Percentiles rank a stretch among this genome's conserved stretches.
Conservation (phyloP, 2,329 filamentous ascomycete species). For the Diaporthe vexans region DNA sequence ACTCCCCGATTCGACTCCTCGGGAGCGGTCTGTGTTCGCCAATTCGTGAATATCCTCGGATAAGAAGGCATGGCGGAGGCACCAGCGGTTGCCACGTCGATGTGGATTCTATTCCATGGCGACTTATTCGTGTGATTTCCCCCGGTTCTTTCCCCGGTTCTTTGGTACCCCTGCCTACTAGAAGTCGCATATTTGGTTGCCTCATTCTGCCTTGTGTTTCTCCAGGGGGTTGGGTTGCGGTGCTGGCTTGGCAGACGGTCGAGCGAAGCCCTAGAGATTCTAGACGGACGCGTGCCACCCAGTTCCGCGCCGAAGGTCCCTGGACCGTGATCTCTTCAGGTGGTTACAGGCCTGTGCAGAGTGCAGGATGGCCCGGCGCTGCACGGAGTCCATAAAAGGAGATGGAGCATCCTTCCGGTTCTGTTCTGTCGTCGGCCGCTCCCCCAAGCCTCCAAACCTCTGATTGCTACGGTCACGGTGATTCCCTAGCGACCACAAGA, state of each 20-base stretch:
- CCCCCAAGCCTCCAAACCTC: background rate
- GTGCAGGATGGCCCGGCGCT: background rate
- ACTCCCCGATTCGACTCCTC: background rate
- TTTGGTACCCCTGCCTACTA: background rate
- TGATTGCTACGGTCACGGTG: background rate
- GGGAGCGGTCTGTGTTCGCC: background rate
- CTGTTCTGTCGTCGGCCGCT: background rate
- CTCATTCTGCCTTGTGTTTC: conserved; percentile 13
- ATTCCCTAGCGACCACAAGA: background rate
- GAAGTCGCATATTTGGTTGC: background rate
- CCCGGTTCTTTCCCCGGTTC: background rate
- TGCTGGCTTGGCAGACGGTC: background rate
- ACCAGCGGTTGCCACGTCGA: conserved; percentile 21
- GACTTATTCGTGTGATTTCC: background rate
- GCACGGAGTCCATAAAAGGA: background rate
- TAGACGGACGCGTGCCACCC: background rate
- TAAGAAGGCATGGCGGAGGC: background rate
- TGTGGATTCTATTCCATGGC: background rate
- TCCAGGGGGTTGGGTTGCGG: background rate
- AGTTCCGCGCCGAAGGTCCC: background rate
- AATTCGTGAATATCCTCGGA: conserved; percentile 5
- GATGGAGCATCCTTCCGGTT: background rate
- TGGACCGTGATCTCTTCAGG: background rate
- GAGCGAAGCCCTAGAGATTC: background rate
- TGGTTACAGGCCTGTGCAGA: background rate